Base-by-base conservation (phyloP, 441 rosid genomes). In the Brassica hybrid region DNA sequence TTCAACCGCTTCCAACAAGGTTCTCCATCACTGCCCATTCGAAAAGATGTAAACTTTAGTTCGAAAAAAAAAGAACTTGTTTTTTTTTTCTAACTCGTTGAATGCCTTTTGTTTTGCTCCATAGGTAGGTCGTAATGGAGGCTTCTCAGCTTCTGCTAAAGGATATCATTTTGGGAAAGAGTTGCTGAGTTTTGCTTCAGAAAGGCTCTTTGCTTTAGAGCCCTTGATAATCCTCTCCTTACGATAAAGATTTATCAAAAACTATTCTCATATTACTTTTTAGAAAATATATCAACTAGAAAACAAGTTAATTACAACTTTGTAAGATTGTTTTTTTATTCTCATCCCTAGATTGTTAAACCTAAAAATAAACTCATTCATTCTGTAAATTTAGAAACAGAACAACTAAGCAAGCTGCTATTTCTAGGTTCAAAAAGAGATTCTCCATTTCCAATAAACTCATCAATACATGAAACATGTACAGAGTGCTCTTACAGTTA, bases 81-180 rank as follows among this genome's bases (percentile, higher is more conserved):
- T 19, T 19, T 19, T 19, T 19, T 19, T 19, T 19, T 19, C 21
- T 19, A 19, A 19, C 21, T 19, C 21, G 21, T 19, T 19, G 21
- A 19, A 19, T 19, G 21, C 11, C 34, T 32, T 60, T 69, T 32
- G 65, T 61, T 58, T 48, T 83, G 65, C 36, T 69, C 69, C 1
- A 86, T 75, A 89, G 93, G 77, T 38, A 17, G 73, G 80, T 43
- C 78, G 78, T 66, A 81, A 77, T 67, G 75, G 70, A 72, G 77
- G 71, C 56, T 45, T 69, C 74, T 70, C 86, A 6, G 60, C 73
- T 65, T 76, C 83, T 16, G 36, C 69, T 5, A 74, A 77, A 16
- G 80, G 52, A 25, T 79, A 69, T 4, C 72, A 52, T 66, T 89
- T 84, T 85, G 81, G 84, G 1, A 88, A 92, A 36, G 80, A 90